Evolutionary conservation across 768 basidiomycete genomes (phyloP).

Genomic region (Sarcodon aspratus): DNA sequence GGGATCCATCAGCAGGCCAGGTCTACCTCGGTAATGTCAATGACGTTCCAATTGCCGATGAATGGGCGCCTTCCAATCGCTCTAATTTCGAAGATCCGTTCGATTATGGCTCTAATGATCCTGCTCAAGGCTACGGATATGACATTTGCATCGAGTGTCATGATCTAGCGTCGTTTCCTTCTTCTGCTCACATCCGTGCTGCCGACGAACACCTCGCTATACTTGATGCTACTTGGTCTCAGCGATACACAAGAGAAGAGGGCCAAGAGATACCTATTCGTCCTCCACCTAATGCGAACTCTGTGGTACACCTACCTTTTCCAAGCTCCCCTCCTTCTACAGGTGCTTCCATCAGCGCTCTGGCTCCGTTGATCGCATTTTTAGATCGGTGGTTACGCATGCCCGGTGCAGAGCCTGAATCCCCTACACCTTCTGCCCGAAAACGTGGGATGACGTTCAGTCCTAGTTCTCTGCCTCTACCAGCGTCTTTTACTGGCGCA

Average conservation of each 20-base stretch:
- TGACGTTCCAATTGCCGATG: slow-evolving; percentile 45
- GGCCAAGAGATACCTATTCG: slow-evolving; percentile 32
- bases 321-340: slow-evolving; percentile 54
- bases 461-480: slow-evolving; percentile 15
- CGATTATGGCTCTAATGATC: slow-evolving; percentile 27
- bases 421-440: slow-evolving; percentile 1
- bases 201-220: slow-evolving; percentile 65
- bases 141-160: slow-evolving; percentile 87
- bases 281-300: slow-evolving; percentile 61
- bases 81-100: slow-evolving; percentile 19
- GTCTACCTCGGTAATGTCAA: slow-evolving; percentile 75
- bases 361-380: slow-evolving; percentile 57
- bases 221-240: slow-evolving; percentile 59
- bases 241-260: slow-evolving; percentile 22
- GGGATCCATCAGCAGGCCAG: slow-evolving; percentile 51
- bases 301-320: slow-evolving; percentile 67
- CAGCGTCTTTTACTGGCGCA: slow-evolving; percentile 14
- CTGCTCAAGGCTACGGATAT: slow-evolving; percentile 49
- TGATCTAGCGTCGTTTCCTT: slow-evolving; percentile 68
- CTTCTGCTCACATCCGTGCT: slow-evolving; percentile 49
- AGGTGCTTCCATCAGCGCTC: slow-evolving; percentile 37
- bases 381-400: slow-evolving; percentile 31
- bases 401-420: neutral
- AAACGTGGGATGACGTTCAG: slow-evolving; percentile 6
- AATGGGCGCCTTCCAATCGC: neutral